A percentile compares a stretch with the other conserved stretches of the same genome.
These are phyloP conservation scores for Annona squamosa DNA, from an alignment of 164 flowering plant species.

Conservation along the genomic window DNA sequence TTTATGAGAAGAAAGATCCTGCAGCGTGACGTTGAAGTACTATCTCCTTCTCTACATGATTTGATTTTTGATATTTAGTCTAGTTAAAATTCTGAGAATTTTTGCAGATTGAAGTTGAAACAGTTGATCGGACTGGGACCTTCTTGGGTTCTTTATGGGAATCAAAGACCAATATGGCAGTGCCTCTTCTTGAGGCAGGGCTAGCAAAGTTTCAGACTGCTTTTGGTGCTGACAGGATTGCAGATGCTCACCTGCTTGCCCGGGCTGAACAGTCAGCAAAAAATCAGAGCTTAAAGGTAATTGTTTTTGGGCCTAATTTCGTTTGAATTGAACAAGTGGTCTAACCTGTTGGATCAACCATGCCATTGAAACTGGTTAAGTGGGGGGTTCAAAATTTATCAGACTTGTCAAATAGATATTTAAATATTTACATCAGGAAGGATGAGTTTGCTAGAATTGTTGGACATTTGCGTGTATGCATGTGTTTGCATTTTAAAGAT, in stretches of 20 bases:
- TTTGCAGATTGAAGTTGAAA: slow-evolving; percentile 87
- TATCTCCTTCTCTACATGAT: not conserved
- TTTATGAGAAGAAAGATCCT: slow-evolving; percentile 92
- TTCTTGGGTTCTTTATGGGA: slow-evolving; percentile 98
- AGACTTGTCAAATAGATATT: too few species aligned
- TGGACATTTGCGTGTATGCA: too few species aligned
- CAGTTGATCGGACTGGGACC: slow-evolving; percentile 93
- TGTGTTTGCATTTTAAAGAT: too few species aligned
- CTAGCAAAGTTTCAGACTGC: slow-evolving; percentile 73
- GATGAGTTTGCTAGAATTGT: too few species aligned
- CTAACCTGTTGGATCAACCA: too few species aligned
- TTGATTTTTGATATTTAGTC: not conserved
- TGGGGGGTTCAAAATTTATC: too few species aligned
- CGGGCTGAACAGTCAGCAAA: slow-evolving; percentile 88
- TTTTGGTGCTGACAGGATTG: slow-evolving; percentile 72
- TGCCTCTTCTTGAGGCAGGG: slow-evolving; percentile 80
- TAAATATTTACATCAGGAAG: too few species aligned
- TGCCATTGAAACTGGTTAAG: too few species aligned
- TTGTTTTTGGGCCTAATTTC: slow-evolving; percentile 6
- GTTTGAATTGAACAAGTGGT: not conserved
- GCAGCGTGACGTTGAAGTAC: slow-evolving; percentile 98
- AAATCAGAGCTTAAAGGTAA: slow-evolving; percentile 65
- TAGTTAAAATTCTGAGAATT: not conserved
- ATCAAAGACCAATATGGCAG: slow-evolving; percentile 60
- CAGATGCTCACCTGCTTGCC: slow-evolving; percentile 70